Conservation (phyloP, 2,329 filamentous ascomycete species). For the Fonsecaea multimorphosa region DNA sequence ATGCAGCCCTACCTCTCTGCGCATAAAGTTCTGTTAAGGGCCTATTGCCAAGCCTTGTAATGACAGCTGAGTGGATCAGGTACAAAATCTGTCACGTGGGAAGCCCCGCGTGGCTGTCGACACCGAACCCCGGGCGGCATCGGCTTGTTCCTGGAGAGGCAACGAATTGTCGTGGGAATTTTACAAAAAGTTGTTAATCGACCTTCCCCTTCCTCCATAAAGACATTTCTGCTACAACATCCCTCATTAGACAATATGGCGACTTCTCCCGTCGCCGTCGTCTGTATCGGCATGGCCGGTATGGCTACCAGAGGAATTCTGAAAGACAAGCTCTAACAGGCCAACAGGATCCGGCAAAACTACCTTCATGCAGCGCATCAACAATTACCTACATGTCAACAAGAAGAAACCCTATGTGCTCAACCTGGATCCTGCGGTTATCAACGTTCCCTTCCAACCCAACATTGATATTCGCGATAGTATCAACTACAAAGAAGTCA, state of each 20-base stretch:
- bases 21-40: too few relatives aligned
- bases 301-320: slow-evolving; percentile 40
- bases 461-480: slow-evolving; percentile 99
- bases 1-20: too few relatives aligned
- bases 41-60: too few relatives aligned
- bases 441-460: slow-evolving; percentile 89
- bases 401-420: slow-evolving; percentile 88
- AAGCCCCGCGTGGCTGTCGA: neutral
- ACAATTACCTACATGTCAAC: slow-evolving; percentile 84
- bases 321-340: slow-evolving; percentile 19
- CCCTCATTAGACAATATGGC: slow-evolving; percentile 49
- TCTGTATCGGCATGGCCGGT: slow-evolving; percentile 97
- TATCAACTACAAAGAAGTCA: slow-evolving; percentile 99
- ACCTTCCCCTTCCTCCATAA: neutral
- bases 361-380: slow-evolving; percentile 99
- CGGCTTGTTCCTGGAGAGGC: neutral
- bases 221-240: neutral
- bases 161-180: neutral
- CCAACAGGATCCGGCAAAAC: slow-evolving; percentile 86
- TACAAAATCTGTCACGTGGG: too few relatives aligned
- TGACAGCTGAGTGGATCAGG: neutral
- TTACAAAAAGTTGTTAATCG: neutral
- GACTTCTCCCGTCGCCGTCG: slow-evolving; percentile 73
- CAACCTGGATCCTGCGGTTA: slow-evolving; percentile 94
- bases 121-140: neutral